Conservation (phyloP, 2,329 filamentous ascomycete species). For the Monosporascus sp. region DNA sequence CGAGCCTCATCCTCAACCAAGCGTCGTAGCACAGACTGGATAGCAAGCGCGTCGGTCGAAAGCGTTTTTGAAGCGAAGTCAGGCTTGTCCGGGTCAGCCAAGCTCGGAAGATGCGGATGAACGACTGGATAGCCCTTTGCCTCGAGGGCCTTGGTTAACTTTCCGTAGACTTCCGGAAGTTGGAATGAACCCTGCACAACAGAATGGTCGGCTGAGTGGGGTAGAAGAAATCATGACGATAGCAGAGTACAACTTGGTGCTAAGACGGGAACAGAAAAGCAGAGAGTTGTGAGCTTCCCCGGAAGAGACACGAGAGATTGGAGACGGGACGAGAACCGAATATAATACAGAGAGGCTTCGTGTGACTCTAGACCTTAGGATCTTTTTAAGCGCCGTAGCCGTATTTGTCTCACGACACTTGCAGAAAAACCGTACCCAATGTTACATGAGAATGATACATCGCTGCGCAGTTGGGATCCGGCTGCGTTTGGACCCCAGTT, state of each 20-base stretch:
- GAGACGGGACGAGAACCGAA: not conserved
- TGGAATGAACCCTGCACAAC: conserved; percentile 6
- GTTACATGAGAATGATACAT: no score
- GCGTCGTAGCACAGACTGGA: not conserved
- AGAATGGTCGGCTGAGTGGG: conserved; percentile 3
- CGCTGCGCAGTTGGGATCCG: no score
- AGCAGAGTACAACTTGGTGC: not conserved
- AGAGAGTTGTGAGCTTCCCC: not conserved
- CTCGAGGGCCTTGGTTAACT: not conserved
- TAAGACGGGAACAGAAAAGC: not conserved
- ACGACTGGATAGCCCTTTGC: conserved; percentile 1
- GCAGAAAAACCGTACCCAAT: no score
- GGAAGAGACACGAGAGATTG: not conserved
- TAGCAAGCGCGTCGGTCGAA: not conserved
- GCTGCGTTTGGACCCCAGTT: no score
- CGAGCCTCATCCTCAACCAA: conserved; percentile 8
- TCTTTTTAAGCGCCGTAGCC: no score
- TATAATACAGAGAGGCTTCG: not conserved
- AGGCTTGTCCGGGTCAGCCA: not conserved
- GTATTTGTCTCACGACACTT: no score
- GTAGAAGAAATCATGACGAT: not conserved
- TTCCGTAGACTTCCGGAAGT: conserved; percentile 4
- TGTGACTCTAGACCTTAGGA: no score
- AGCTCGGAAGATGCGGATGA: conserved; percentile 2
- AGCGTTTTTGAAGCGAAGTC: conserved; percentile 3